These are phyloP conservation scores for Nemania diffusa DNA, from an alignment of 2,329 filamentous ascomycete species.

Conservation along the genomic window DNA sequence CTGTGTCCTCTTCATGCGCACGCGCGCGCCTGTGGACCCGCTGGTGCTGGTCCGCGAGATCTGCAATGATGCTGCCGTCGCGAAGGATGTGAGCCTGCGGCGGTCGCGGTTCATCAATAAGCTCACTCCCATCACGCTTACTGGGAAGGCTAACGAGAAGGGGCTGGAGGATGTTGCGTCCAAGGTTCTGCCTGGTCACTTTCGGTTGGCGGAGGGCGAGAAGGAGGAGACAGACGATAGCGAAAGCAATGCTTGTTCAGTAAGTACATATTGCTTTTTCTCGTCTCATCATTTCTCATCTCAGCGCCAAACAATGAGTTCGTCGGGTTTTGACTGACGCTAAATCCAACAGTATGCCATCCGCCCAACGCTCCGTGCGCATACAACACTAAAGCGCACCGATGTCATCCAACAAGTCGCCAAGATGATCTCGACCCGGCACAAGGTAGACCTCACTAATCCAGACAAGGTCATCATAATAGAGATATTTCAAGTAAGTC, in stretches of 20 bases:
- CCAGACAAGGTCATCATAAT: slow-evolving; percentile 83
- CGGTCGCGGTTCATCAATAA: slow-evolving; percentile 69
- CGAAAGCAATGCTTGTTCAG: slow-evolving; percentile 50
- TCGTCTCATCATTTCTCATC: background rate
- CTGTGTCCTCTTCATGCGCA: slow-evolving; percentile 72
- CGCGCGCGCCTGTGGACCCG: slow-evolving; percentile 65
- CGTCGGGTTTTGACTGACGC: slow-evolving; percentile 22
- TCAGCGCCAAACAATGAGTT: background rate
- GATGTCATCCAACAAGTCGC: slow-evolving; percentile 78
- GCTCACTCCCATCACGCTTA: slow-evolving; percentile 62
- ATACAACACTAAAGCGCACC: slow-evolving; percentile 74
- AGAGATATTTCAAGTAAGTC: slow-evolving; percentile 79
- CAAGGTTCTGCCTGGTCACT: slow-evolving; percentile 71
- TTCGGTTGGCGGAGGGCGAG: slow-evolving; percentile 57
- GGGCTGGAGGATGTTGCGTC: slow-evolving; percentile 73
- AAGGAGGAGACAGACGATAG: slow-evolving; percentile 29
- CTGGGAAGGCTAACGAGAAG: slow-evolving; percentile 72
- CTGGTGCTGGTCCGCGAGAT: slow-evolving; percentile 64
- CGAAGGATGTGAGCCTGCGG: slow-evolving; percentile 55
- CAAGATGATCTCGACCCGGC: slow-evolving; percentile 69
- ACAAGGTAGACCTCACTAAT: slow-evolving; percentile 81
- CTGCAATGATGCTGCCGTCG: slow-evolving; percentile 63
- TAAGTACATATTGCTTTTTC: slow-evolving; percentile 49
- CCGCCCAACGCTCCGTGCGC: slow-evolving; percentile 78
- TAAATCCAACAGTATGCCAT: slow-evolving; percentile 77